A percentile compares a stretch with the other conserved stretches of the same genome.
phyloP scores from a whole-genome alignment of 2,329 filamentous ascomycete genomes.

The Diaporthe amygdali region DNA sequence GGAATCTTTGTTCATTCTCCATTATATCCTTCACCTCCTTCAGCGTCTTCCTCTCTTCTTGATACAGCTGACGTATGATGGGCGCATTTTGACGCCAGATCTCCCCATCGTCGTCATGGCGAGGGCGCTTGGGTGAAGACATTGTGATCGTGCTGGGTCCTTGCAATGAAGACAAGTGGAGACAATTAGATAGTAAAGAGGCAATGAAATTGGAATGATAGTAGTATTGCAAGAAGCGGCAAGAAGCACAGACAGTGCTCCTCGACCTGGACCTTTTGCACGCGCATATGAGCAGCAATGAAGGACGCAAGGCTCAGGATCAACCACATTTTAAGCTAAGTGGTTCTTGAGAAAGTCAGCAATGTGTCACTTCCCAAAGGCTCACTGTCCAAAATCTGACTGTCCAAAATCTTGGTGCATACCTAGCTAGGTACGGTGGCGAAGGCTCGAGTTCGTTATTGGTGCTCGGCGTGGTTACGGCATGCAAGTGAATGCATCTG shows the following conservation, averaged over 20 bases:
- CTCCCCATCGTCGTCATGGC: background rate
- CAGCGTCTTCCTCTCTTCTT: background rate
- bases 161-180: background rate
- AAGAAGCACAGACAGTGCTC: background rate
- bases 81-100: background rate
- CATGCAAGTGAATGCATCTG: background rate
- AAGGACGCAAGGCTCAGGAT: background rate
- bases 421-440: background rate
- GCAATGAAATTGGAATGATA: no score
- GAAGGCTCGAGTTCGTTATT: background rate
- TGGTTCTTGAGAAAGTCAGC: background rate
- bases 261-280: background rate
- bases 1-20: background rate
- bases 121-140: background rate
- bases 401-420: background rate
- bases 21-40: background rate
- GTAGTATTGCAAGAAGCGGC: no score
- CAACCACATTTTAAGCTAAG: no score
- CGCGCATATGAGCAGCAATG: no score
- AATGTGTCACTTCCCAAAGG: background rate
- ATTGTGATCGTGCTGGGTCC: background rate
- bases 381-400: background rate
- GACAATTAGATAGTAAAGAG: background rate
- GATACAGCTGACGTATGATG: background rate
- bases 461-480: background rate